Base-by-base conservation (phyloP, 108 stramenopile genomes). In the Cyclotella choctawhatcheeana region DNA sequence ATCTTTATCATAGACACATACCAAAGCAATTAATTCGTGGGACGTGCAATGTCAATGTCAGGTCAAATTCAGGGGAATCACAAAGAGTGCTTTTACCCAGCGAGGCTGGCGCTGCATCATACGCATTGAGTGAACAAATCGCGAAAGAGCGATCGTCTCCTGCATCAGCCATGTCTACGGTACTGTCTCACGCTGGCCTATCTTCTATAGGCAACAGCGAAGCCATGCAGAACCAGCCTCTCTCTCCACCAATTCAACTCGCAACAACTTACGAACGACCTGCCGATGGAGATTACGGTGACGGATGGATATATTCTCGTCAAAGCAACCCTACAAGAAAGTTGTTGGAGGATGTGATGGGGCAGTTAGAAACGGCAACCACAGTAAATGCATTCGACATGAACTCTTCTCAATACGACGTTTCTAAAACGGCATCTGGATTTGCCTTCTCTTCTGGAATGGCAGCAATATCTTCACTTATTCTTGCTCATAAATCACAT, bases 361-460 rank as follows among this genome's bases (percentile, higher is more conserved):
- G 77, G 22, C 31, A 65, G 31, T 59, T 95, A 34, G 94, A 95
- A 79, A 82, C 56, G 69, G 67, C 44, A 29, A 47, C 1, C 10
- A 0, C 51, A 40, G 2, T 1, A 30, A 32, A 53, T 21, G 47
- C 31, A 7, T 51, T 20, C 31, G 37, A 32, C 35, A 40, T n/a
- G n/a, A n/a, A n/a, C n/a, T n/a, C 13, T 24, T 22, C 12, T 18
- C 40, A 45, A 20, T 32, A 65, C 33, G 10, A 16, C 18, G 2
- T 2, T 32, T 18, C 32, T 17, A 35, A 52, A 44, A 12, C 25
- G 17, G 68, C 79, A 21, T 69, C 73, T 27, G 64, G 88, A 10
- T 90, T 52, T 71, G 91, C 95, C 0, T 97, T 94, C 82, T 83
- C 93, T 0, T 95, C 94, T 16, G 97, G 97, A 13, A 93, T 97